Percentiles rank a stretch among this genome's conserved stretches.
phyloP scores from a whole-genome alignment of 75 land plant species.

The Sequoiadendron giganteum region DNA sequence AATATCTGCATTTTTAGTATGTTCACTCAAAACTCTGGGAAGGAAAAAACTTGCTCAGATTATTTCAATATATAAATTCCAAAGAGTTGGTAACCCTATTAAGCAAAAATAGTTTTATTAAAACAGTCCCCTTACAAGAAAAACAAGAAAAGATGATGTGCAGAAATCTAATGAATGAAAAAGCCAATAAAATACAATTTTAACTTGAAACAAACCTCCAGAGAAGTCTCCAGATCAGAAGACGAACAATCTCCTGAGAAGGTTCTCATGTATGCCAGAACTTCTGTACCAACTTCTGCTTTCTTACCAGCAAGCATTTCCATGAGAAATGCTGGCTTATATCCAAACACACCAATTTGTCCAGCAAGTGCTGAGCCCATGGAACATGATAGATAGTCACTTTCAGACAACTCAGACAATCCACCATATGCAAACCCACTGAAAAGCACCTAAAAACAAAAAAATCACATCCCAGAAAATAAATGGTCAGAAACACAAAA shows the following conservation, averaged over 20 bases:
- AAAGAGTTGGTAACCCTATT: neutral
- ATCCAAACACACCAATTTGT: conserved; percentile 96
- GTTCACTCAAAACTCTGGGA: neutral
- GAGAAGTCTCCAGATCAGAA: conserved; percentile 83
- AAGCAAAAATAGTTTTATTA: neutral
- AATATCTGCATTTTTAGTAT: neutral
- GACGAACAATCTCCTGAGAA: conserved; percentile 99
- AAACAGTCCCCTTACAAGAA: neutral
- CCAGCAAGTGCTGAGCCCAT: conserved; percentile 94
- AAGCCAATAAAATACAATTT: neutral
- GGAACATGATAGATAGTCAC: conserved; percentile 88
- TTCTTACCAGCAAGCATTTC: conserved; percentile 98
- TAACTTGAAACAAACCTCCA: conserved; percentile 66
- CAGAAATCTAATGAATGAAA: neutral
- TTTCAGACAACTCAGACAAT: conserved; percentile 84
- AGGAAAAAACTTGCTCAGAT: neutral
- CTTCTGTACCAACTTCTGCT: conserved; percentile 90
- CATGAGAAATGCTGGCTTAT: conserved; percentile 79
- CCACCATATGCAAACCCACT: conserved; percentile 97
- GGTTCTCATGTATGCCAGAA: conserved; percentile 92
- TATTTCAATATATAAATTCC: neutral
- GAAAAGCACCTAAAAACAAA: conserved; percentile 61
- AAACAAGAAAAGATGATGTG: neutral
- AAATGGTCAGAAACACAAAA: neutral
- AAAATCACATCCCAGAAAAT: neutral